These are phyloP conservation scores for Rhynchospora breviuscula DNA, from an alignment of 176 grass and related monocot species.

Conservation along the genomic window DNA sequence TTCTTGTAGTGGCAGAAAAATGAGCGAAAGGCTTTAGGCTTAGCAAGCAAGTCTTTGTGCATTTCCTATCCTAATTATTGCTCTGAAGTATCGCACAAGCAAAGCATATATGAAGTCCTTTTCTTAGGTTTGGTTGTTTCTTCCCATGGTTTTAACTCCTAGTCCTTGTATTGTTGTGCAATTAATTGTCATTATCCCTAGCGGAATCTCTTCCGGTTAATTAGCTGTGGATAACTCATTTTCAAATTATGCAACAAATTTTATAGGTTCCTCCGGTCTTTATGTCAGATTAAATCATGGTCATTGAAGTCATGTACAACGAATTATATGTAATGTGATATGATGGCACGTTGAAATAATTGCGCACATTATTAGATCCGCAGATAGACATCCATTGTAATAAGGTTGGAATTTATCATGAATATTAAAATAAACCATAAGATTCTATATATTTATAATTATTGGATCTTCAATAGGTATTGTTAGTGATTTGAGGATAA, in stretches of 20 bases:
- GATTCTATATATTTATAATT: too few relatives aligned
- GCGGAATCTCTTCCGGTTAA: slow-evolving; percentile 4
- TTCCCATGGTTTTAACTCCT: slow-evolving; percentile 10
- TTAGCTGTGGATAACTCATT: background rate
- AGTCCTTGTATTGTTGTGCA: slow-evolving; percentile 15
- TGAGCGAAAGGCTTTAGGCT: background rate
- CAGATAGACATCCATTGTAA: too few relatives aligned
- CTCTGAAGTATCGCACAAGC: background rate
- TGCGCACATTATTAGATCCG: too few relatives aligned
- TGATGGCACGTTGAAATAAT: too few relatives aligned
- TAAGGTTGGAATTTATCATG: too few relatives aligned
- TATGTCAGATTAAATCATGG: too few relatives aligned
- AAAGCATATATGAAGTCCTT: slow-evolving; percentile 20
- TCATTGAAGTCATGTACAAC: too few relatives aligned
- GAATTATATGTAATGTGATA: too few relatives aligned
- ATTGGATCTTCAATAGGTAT: too few relatives aligned
- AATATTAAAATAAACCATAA: too few relatives aligned
- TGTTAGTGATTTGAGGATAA: too few relatives aligned
- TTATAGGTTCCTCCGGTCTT: background rate
- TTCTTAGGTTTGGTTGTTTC: slow-evolving; percentile 3
- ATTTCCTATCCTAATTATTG: slow-evolving; percentile 23
- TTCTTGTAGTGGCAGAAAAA: background rate
- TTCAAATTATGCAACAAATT: background rate
- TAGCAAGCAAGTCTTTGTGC: background rate
- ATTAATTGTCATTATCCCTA: slow-evolving; percentile 13